Evolutionary conservation across 225 moss, liverwort and hornwort genomes (phyloP).

Genomic region (Bryum argenteum): DNA sequence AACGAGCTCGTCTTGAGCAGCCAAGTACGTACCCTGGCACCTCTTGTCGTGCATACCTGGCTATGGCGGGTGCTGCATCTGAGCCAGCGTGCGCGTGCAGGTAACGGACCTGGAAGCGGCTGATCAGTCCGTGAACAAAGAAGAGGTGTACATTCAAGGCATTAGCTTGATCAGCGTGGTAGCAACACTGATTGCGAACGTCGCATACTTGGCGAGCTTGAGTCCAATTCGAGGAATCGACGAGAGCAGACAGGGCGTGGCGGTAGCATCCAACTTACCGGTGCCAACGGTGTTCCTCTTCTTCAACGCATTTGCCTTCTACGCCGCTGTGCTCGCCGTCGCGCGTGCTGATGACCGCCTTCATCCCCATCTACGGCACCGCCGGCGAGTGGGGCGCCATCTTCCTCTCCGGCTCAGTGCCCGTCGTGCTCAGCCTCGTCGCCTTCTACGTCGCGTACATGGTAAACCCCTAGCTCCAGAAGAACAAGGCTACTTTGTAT

Average conservation of each 20-base stretch:
- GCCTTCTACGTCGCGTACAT: conserved; percentile 62
- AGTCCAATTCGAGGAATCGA: conserved; percentile 46
- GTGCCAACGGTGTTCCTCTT: conserved; percentile 42
- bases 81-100: conserved; percentile 2
- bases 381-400: conserved; percentile 48
- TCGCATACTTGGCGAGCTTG: conserved; percentile 40
- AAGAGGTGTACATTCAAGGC: conserved; percentile 55
- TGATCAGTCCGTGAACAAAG: conserved; percentile 28
- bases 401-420: conserved; percentile 59
- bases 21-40: conserved; percentile 17
- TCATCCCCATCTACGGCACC: conserved; percentile 52
- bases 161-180: conserved; percentile 41
- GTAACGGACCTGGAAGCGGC: conserved; percentile 32
- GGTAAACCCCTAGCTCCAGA: not conserved
- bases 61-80: not conserved
- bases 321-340: conserved; percentile 44
- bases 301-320: conserved; percentile 60
- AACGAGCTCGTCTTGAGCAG: conserved; percentile 56
- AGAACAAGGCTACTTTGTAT: not conserved
- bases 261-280: conserved; percentile 22
- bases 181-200: conserved; percentile 47
- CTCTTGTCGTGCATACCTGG: not conserved
- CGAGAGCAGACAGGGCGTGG: conserved; percentile 31
- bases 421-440: conserved; percentile 48
- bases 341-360: conserved; percentile 67